Base-by-base conservation (phyloP, 1,284 basidiomycete genomes). In the Anthracocystis panici-leucophaei region DNA sequence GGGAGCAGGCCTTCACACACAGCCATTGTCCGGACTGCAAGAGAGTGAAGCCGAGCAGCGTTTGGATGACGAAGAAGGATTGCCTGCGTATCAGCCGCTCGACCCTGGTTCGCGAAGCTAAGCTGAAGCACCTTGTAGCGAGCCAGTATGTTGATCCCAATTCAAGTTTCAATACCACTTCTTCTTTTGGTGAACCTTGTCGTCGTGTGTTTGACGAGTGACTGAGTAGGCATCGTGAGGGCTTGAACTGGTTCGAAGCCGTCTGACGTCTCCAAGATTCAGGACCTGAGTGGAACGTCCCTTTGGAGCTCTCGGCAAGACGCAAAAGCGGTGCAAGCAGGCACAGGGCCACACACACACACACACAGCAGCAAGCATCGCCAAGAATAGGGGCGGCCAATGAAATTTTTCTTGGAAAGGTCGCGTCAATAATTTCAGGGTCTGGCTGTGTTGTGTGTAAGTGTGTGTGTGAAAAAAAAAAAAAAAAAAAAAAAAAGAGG, bases 81-180 rank as follows among this genome's bases (percentile, higher is more conserved):
- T 72, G 51, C 69, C 74, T 5, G 74, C 62, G 5, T 76, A 76
- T 40, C 60, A 76, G 44, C 42, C 74, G 12, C 20, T 65, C 1
- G 71, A 69, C 46, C 59, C 65, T 21, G 46, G 52, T 18, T 49
- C 62, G 25, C 57, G 46, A 54, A 12, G 53, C 44, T 61, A 33
- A 64, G 20, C 10, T 9, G 29, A 49, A 20, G 10, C 10, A 9
- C 9, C n/a, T 21, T 33, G 44, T 49, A 14, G 27, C 29, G 41
- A 11, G 56, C 27, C 10, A 11, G 49, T 29, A 14, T 35, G 31
- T 11, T 33, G 29, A 35, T 11, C 14, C 3, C 10, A 29, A 49
- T 16, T 12, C 10, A 21, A 27, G 9, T 20, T 20, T 31, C 18
- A 33, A 31, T 31, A 33, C 29, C 48, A 49, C n/a, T 11, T 46